phyloP scores from a whole-genome alignment of 495 filamentous ascomycete genomes.

The Penicillium nucicola region DNA sequence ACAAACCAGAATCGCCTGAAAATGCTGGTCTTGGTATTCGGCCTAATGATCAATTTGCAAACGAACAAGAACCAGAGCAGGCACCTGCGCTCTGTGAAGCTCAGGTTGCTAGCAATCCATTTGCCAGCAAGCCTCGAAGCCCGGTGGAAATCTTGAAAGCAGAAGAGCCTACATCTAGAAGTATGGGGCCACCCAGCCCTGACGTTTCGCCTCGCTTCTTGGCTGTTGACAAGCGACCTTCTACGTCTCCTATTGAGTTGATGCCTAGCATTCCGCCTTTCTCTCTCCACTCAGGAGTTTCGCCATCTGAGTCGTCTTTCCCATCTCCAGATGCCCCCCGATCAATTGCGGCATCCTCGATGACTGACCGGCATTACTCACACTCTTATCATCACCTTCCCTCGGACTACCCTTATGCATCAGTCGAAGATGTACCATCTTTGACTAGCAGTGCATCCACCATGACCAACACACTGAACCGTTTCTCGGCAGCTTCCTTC shows the following conservation, averaged over 20 bases:
- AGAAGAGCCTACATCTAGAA: slow-evolving; percentile 27
- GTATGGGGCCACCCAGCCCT: slow-evolving; percentile 31
- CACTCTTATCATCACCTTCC: slow-evolving; percentile 59
- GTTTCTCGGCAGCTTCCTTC: slow-evolving; percentile 42
- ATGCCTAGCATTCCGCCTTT: slow-evolving; percentile 44
- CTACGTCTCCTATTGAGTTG: slow-evolving; percentile 53
- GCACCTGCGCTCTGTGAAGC: slow-evolving; percentile 11
- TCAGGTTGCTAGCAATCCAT: slow-evolving; percentile 20
- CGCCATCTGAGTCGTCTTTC: slow-evolving; percentile 44
- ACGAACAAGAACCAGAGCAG: background rate
- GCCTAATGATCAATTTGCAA: slow-evolving; percentile 21
- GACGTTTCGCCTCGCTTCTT: slow-evolving; percentile 44
- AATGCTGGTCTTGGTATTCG: slow-evolving; percentile 48
- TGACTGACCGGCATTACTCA: slow-evolving; percentile 41
- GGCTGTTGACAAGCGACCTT: slow-evolving; percentile 45
- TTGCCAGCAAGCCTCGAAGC: slow-evolving; percentile 17
- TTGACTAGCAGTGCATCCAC: slow-evolving; percentile 84
- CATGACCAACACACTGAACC: slow-evolving; percentile 60
- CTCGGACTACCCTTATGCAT: slow-evolving; percentile 62
- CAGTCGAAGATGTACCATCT: slow-evolving; percentile 84
- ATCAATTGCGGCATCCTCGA: slow-evolving; percentile 50
- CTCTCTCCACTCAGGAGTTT: slow-evolving; percentile 38
- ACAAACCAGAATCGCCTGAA: background rate
- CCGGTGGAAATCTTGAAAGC: slow-evolving; percentile 29
- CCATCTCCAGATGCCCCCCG: slow-evolving; percentile 54